Evolutionary conservation across 345 rosid genomes (phyloP), one percentile per base, ranked within the genome.

Genomic region (Lepidium didymum): DNA sequence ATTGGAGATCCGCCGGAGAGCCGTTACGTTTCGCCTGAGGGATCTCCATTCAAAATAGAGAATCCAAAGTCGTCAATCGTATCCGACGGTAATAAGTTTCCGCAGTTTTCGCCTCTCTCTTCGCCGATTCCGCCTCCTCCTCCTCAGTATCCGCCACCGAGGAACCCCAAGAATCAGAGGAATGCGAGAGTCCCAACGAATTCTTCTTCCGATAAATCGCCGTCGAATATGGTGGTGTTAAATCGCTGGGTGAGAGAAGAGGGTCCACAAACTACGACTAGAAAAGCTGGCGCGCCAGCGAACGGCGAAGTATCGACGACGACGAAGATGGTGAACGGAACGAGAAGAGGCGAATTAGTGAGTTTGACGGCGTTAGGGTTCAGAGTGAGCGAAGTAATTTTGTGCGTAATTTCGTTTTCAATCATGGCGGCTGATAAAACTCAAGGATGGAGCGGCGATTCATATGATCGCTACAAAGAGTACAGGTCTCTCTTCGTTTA

Each of bases 391-490:
- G 85, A 87, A 73, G 73, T 85, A 14, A 74, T 84, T 49, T 75
- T 91, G 70, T 85, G 99, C 59, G 72, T 91, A 87, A 87, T 92
- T 51, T 95, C 99, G 56, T 91, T 95, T 69, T 86, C 97, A 4
- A 87, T 95, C 23, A 89, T 95, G 97, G 96, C 97, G 0, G 91
- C 99, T 37, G 94, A 91, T 76, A 87, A 83, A 82, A 95, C 97
- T 35, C 86, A 85, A 67, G 99, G 99, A 3, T 95, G 97, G 99
- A 86, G 96, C 13, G 99, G 99, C 36, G 99, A 95, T 73, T 95
- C 99, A 19, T 95, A 79, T 59, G 89, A 95, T 69, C 96, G 97
- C 19, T 95, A 95, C 74, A 85, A 64, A 77, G 99, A 91, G 69
- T 95, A 87, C 83, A 87, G 96, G 99, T 88, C 16, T 23, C 56